Base-by-base conservation (phyloP, 2,329 filamentous ascomycete species). In the Neopestalotiopsis rosae region DNA sequence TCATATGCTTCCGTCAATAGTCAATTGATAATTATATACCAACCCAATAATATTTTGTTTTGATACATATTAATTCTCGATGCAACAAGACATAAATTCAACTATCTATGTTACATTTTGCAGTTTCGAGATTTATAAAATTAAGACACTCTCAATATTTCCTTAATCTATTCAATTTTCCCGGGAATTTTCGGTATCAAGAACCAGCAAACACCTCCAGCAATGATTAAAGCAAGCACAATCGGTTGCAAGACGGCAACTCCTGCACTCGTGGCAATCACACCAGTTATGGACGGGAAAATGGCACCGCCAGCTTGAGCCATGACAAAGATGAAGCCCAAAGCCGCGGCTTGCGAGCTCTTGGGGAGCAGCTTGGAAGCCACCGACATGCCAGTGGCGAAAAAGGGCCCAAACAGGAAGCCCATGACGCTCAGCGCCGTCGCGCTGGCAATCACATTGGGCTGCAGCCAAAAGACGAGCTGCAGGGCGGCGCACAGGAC, bases 391-490 rank as follows among this genome's bases (percentile, higher is more conserved):
- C 84, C 83, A 1, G 86, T 86, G 34, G 86, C 85, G 69, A 88
- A 89, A 68, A 87, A 83, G 0, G 86, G 86, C 0, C 86, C 86
- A 0, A 81, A 82, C 69, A 88, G 85, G 77, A 88, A 87, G 0
- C 86, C 86, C n/a, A 88, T 78, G 1, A 87, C 72, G 69, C 82
- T 86, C 58, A 88, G 80, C 0, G 83, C 83, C 0, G 86, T 83
- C 2, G 85, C 82, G 62, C 84, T 84, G 4, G 79, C 81, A 17
- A 85, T 64, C 77, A 95, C 93, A 56, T 90, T 86, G 0, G 71
- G 92, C 81, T 95, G 73, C 76, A 89, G 79, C 89, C 89, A 91
- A 65, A 90, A 90, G 0, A 90, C 78, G 7, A 91, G 73, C 71
- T 91, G 88, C 1, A 90, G 74, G 0, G 75, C 86, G 0, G 90